Evolutionary conservation across 306 rosid genomes (phyloP).

Genomic region (Trifolium dubium): DNA sequence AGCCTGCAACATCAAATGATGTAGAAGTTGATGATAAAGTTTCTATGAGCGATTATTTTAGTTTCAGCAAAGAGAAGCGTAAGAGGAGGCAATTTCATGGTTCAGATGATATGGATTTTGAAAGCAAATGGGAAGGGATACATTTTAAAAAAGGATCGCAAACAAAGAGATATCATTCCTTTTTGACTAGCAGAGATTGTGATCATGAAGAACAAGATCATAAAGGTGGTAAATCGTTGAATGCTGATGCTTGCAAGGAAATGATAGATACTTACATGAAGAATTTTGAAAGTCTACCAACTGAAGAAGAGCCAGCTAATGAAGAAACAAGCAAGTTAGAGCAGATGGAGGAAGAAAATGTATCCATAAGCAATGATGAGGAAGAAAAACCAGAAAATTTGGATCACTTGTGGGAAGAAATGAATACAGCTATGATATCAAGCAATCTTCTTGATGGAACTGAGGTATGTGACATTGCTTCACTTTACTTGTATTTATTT

Average conservation of each 20-base stretch:
- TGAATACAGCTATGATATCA: constrained; percentile 75
- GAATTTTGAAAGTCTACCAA: constrained; percentile 53
- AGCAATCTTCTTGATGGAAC: constrained; percentile 58
- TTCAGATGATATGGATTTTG: constrained; percentile 53
- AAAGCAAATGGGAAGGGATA: constrained; percentile 55
- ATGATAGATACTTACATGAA: constrained; percentile 72
- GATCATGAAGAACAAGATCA: constrained; percentile 43
- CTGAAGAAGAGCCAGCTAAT: constrained; percentile 44
- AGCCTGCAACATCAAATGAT: constrained; percentile 30
- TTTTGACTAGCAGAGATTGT: constrained; percentile 36
- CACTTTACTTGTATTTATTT: neutral
- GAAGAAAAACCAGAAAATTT: constrained; percentile 62
- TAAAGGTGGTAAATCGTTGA: constrained; percentile 53
- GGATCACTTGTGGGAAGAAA: constrained; percentile 79
- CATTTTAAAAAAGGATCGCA: constrained; percentile 38
- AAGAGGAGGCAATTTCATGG: constrained; percentile 45
- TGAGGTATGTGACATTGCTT: constrained; percentile 48
- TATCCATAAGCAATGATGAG: constrained; percentile 25
- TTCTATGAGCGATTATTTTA: neutral
- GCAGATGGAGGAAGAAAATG: constrained; percentile 41
- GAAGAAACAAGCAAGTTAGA: constrained; percentile 52
- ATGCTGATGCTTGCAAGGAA: constrained; percentile 75
- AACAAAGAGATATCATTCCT: constrained; percentile 28
- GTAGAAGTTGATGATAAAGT: constrained; percentile 41
- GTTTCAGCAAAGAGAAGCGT: neutral